Base-by-base conservation (phyloP, 352 stramenopile species). In the Aphanomyces stellatus region DNA sequence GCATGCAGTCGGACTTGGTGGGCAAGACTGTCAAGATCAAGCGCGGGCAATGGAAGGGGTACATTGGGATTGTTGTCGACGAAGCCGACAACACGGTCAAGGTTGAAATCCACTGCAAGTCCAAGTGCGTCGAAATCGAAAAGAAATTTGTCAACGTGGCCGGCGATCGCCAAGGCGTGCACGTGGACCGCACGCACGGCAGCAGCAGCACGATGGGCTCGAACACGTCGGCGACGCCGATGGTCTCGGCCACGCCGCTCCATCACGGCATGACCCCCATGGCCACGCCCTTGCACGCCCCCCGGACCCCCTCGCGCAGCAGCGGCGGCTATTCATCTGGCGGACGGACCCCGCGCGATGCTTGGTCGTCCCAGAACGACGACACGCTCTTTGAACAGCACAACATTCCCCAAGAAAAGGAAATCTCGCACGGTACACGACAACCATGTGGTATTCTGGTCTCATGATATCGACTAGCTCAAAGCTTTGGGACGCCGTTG, bases 1-100 rank as follows among this genome's bases (percentile, higher is more conserved):
- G 57, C 51, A 63, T 70, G 63, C 75, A 76, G 31, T 93, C 86
- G 1, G 87, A 93, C 34, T 66, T 95, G 19, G 78, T 95, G 3
- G 88, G 88, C 6, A 90, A 95, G 71, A 96, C 88, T 4, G 88
- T 96, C 24, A 95, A 95, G 75, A 89, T 96, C 71, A 95, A 93
- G 69, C 92, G 93, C 65, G 88, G 88, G 1, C 86, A 88, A 46
- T 95, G 88, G 85, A 96, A 96, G 81, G 88, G 88, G 33, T 96
- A 96, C 75, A 96, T 96, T 63, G 88, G 88, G 70, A 96, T 96
- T 63, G 84, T 96, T 40, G 85, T 95, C 28, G 87, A 93, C 70
- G 87, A 93, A 76, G 87, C 72, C 57, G 88, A 96, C 28, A 81
- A 88, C 63, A 96, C 93, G 72, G 87, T 95, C 69, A 96, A 96